Conservation (phyloP, 805 yeast genomes). For the Hagleromyces aurorensis region DNA sequence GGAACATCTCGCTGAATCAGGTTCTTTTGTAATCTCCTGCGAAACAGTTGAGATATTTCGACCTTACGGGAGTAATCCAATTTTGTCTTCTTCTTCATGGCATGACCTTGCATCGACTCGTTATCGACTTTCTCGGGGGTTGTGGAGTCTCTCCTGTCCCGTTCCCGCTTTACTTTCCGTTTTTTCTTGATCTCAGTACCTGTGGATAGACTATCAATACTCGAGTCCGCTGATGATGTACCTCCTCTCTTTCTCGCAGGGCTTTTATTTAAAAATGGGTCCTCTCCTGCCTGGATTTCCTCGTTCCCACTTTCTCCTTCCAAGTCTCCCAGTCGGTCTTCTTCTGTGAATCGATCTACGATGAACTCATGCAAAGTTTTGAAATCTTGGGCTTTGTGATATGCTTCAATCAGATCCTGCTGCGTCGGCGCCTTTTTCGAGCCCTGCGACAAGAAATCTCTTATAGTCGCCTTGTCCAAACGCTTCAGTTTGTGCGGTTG, state of each 20-base stretch:
- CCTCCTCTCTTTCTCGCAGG: constrained; percentile 5
- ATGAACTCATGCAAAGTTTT: constrained; percentile 19
- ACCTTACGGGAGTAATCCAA: constrained; percentile 22
- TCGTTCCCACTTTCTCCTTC: constrained; percentile 12
- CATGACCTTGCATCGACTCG: not conserved
- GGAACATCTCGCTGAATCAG: constrained; percentile 26
- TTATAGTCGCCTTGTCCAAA: constrained; percentile 11
- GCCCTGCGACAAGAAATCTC: constrained; percentile 14
- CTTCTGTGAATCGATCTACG: constrained; percentile 18
- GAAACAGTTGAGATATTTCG: constrained; percentile 24
- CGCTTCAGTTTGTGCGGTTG: constrained; percentile 21
- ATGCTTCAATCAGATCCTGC: constrained; percentile 24
- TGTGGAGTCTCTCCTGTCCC: not conserved
- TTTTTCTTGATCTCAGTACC: not conserved
- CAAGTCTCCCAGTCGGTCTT: constrained; percentile 18
- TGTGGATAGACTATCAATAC: constrained; percentile 1
- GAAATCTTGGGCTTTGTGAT: constrained; percentile 23
- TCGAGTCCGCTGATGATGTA: constrained; percentile 1
- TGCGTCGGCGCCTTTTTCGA: constrained; percentile 8
- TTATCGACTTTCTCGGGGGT: no score
- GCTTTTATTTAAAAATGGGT: constrained; percentile 21
- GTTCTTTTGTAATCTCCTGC: constrained; percentile 28
- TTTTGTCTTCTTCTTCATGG: constrained; percentile 9
- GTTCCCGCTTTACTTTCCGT: constrained; percentile 3
- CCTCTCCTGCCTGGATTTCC: constrained; percentile 20